phyloP scores from a whole-genome alignment of 2,329 filamentous ascomycete species.

The Zymoseptoria pseudotritici region DNA sequence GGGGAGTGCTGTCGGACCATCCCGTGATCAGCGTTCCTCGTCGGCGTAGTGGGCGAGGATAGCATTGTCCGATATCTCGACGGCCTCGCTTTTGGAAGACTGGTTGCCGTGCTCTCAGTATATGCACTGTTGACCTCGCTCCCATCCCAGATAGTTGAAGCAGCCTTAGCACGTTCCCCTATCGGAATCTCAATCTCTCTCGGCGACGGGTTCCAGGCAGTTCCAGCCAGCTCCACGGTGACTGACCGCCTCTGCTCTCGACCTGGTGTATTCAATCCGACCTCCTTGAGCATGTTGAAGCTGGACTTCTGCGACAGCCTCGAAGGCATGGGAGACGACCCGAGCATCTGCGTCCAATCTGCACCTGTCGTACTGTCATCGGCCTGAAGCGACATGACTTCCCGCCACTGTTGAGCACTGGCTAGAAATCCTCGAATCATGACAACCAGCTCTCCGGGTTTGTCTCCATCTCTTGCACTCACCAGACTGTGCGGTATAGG shows the following conservation, averaged over 20 bases:
- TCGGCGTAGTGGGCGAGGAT: slow-evolving; percentile 6
- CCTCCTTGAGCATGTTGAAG: slow-evolving; percentile 35
- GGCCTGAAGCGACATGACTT: slow-evolving; percentile 69
- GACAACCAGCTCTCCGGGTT: slow-evolving; percentile 65
- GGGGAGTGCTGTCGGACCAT: slow-evolving; percentile 11
- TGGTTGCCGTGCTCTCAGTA: slow-evolving; percentile 8
- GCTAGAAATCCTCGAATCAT: slow-evolving; percentile 73
- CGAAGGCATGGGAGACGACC: slow-evolving; percentile 52
- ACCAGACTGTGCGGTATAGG: slow-evolving; percentile 66
- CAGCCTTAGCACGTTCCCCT: slow-evolving; percentile 47
- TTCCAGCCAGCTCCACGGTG: slow-evolving; percentile 9
- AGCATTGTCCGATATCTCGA: slow-evolving; percentile 18
- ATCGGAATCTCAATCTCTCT: slow-evolving; percentile 55
- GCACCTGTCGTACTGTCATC: slow-evolving; percentile 68
- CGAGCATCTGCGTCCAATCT: slow-evolving; percentile 87
- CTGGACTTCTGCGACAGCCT: slow-evolving; percentile 48
- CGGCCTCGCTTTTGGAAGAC: slow-evolving; percentile 17
- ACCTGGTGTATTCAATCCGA: slow-evolving; percentile 7
- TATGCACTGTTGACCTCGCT: slow-evolving; percentile 31
- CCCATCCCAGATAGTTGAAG: slow-evolving; percentile 40
- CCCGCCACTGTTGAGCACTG: slow-evolving; percentile 64
- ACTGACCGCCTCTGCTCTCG: slow-evolving; percentile 10
- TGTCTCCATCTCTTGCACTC: slow-evolving; percentile 71
- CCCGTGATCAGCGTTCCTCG: slow-evolving; percentile 7
- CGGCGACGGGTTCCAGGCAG: slow-evolving; percentile 27